Percentiles rank a stretch among this genome's conserved stretches.
Evolutionary conservation across 768 basidiomycete species (phyloP).

Genomic region (Dacryopinax primogenitus): DNA sequence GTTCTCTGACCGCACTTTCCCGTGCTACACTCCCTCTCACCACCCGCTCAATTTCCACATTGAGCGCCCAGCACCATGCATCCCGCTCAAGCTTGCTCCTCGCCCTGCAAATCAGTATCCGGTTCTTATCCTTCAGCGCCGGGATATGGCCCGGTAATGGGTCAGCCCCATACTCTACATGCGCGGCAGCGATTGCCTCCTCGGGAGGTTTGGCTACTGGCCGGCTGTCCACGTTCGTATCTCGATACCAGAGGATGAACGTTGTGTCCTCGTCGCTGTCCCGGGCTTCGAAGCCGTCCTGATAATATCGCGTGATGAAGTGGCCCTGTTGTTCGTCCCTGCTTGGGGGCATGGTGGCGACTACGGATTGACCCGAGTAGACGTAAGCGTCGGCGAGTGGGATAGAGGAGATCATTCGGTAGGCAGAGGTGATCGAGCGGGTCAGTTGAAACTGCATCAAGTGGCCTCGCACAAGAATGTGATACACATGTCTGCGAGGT

Average conservation of each 20-base stretch:
- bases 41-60: constrained; percentile 75
- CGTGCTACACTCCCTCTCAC: constrained; percentile 47
- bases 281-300: constrained; percentile 78
- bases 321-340: constrained; percentile 14
- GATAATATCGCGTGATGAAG: constrained; percentile 55
- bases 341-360: constrained; percentile 38
- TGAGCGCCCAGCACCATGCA: constrained; percentile 89
- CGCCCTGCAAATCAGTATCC: constrained; percentile 53
- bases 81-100: constrained; percentile 81
- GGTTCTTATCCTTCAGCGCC: constrained; percentile 43
- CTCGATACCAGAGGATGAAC: constrained; percentile 61
- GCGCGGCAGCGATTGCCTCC: neutral
- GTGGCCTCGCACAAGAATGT: constrained; percentile 64
- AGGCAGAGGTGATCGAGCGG: constrained; percentile 42
- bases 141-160: constrained; percentile 28
- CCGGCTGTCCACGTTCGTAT: neutral
- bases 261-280: constrained; percentile 80
- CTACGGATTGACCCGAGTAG: constrained; percentile 74
- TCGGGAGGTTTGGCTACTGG: constrained; percentile 5
- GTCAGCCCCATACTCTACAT: constrained; percentile 17
- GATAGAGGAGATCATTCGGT: constrained; percentile 43
- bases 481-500: constrained; percentile 41
- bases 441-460: constrained; percentile 55
- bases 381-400: constrained; percentile 65
- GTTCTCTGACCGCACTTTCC: constrained; percentile 52